Conservation (phyloP, 1,284 basidiomycete genomes). For the Leccinum subrobustum region DNA sequence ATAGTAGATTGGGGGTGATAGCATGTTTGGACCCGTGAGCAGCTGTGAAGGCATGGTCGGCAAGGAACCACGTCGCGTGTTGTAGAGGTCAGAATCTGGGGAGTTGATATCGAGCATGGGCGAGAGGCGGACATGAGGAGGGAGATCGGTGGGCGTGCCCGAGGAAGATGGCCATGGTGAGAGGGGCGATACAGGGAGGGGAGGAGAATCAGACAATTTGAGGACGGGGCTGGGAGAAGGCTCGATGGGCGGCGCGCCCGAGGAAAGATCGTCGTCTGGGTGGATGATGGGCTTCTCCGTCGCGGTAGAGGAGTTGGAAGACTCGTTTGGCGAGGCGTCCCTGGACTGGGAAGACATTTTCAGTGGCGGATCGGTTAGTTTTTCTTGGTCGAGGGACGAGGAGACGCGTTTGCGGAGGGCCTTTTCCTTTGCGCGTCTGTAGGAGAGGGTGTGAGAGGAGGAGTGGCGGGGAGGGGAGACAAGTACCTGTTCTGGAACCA, state of each 20-base stretch:
- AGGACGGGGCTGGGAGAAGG: constrained; percentile 36
- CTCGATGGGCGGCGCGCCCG: constrained; percentile 5
- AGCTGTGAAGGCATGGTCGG: constrained; percentile 42
- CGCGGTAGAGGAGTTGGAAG: constrained; percentile 31
- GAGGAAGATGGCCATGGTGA: constrained; percentile 41
- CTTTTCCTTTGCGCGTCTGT: constrained; percentile 82
- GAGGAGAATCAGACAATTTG: constrained; percentile 36
- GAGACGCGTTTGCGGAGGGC: constrained; percentile 24
- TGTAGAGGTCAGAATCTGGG: constrained; percentile 30
- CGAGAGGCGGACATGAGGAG: constrained; percentile 21
- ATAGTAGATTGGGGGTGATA: constrained; percentile 17
- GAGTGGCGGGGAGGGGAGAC: constrained; percentile 2
- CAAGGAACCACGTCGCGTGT: constrained; percentile 47
- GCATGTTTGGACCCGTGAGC: constrained; percentile 31
- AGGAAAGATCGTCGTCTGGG: constrained; percentile 14
- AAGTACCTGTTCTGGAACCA: constrained; percentile 90
- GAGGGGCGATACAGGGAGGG: constrained; percentile 37
- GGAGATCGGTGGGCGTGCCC: constrained; percentile 30
- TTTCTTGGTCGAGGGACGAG: constrained; percentile 17
- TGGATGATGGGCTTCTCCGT: constrained; percentile 27
- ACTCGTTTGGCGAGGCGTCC: constrained; percentile 33
- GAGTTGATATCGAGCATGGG: constrained; percentile 12
- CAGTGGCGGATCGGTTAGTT: constrained; percentile 7
- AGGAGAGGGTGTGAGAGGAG: constrained; percentile 10
- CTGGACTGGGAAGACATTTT: constrained; percentile 21